Evolutionary conservation across 768 basidiomycete species (phyloP).

Genomic region (Chalciporus sphaerocephalus): DNA sequence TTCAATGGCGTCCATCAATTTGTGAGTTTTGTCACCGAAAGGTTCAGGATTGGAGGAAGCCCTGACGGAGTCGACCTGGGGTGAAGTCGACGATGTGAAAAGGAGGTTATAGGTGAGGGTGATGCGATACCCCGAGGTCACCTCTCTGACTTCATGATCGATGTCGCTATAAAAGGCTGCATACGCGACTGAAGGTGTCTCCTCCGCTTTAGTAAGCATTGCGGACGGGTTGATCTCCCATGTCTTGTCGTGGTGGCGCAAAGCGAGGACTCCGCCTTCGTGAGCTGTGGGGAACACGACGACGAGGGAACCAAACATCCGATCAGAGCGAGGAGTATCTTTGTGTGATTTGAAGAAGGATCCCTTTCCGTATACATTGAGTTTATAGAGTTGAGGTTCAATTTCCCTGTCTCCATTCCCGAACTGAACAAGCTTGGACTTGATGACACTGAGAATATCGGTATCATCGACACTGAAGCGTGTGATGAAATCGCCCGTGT

Average conservation of each 20-base stretch:
- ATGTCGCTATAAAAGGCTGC: conserved; percentile 43
- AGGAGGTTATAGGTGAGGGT: conserved; percentile 41
- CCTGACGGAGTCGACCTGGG: neutral
- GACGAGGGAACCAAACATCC: conserved; percentile 50
- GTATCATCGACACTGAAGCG: conserved; percentile 26
- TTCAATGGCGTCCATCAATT: neutral
- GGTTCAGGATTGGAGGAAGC: neutral
- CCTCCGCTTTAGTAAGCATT: conserved; percentile 6
- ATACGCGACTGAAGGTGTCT: no score
- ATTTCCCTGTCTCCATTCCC: conserved; percentile 18
- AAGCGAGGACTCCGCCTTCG: conserved; percentile 40
- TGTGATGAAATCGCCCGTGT: conserved; percentile 30
- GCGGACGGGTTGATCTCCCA: conserved; percentile 34
- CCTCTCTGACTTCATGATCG: conserved; percentile 40
- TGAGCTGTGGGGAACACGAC: conserved; percentile 43
- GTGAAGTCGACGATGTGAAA: neutral
- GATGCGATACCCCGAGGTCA: conserved; percentile 39
- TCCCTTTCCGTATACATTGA: conserved; percentile 45
- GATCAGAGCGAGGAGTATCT: conserved; percentile 41
- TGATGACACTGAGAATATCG: conserved; percentile 28
- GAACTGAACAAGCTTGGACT: conserved; percentile 18
- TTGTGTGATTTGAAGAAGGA: conserved; percentile 48
- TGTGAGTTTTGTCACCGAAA: neutral
- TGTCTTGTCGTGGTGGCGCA: conserved; percentile 34
- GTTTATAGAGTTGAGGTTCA: conserved; percentile 37